Conservation (phyloP, 306 rosid genomes). For the Sophora flavescens region DNA sequence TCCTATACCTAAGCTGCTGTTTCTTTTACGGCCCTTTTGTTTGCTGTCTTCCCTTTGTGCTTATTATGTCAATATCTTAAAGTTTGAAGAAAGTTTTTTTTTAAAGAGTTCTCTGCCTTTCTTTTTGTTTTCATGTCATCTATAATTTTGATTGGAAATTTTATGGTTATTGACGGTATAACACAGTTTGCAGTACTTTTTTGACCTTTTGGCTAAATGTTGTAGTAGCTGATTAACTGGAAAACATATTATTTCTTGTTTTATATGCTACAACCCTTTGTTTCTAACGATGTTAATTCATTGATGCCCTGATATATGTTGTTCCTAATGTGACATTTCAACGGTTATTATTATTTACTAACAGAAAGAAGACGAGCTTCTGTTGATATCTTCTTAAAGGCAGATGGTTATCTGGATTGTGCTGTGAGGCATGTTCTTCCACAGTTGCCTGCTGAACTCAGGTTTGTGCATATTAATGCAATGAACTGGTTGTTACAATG, state of each 20-base stretch:
- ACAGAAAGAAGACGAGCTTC: slow-evolving; percentile 96
- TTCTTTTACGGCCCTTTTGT: no score
- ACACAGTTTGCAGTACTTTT: slow-evolving; percentile 2
- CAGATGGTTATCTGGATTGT: slow-evolving; percentile 97
- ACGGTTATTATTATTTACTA: slow-evolving; percentile 52
- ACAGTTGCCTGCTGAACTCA: slow-evolving; percentile 87
- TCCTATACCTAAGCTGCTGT: no score
- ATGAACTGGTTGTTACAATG: slow-evolving; percentile 1
- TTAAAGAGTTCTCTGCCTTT: slow-evolving; percentile 28
- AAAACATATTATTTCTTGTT: slow-evolving; percentile 30
- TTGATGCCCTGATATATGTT: slow-evolving; percentile 44
- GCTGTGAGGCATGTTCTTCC: slow-evolving; percentile 95
- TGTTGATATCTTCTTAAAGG: slow-evolving; percentile 87
- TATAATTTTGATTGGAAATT: slow-evolving; percentile 15
- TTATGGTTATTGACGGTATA: slow-evolving; percentile 16
- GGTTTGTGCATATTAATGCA: slow-evolving; percentile 60
- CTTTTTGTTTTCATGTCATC: background rate
- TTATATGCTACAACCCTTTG: slow-evolving; percentile 15
- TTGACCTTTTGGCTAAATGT: slow-evolving; percentile 19
- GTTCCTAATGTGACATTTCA: slow-evolving; percentile 33
- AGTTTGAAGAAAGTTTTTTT: no score
- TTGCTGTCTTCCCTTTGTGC: no score
- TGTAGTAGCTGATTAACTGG: slow-evolving; percentile 35
- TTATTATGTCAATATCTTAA: no score
- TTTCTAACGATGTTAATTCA: slow-evolving; percentile 31